Base-by-base conservation (phyloP, 139 green algal genomes). In the Volvox africanus region DNA sequence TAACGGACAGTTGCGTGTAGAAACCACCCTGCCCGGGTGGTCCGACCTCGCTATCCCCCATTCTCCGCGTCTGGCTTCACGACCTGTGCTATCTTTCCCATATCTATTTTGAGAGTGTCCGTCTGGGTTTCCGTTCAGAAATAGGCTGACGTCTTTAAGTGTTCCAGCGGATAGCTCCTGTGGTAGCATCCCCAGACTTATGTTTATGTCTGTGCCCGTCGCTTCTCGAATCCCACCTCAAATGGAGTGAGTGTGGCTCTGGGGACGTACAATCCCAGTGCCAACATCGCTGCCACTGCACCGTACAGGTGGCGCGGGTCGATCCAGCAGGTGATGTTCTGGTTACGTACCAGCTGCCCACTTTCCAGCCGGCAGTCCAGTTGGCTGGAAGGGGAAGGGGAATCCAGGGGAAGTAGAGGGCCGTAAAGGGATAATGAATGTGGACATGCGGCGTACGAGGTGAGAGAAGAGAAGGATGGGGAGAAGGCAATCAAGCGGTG, bases 211-310 rank as follows among this genome's bases (percentile, higher is more conserved):
- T 55, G 44, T 5, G 44, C 44, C 44, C 44, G 44, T 55, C 44
- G 44, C 44, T 55, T 55, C 44, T 9, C 5, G 44, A 55, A 33
- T 44, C 80, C 20, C 80, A 86, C 82, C 61, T 87, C 82, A 30
- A 87, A 87, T 32, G 82, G 82, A 32, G 82, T 87, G 30, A 87
- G 82, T 0, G 82, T 87, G 61, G 82, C 82, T 22, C 82, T 61
- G 26, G 82, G 82, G 61, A 87, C 82, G 82, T 87, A 87, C 82
- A 87, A 33, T 33, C 82, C 82, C 61, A 87, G 61, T 1, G 82
- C 82, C 61, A 77, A 17, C 82, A 87, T 55, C 18, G 82, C 61
- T 17, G 82, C 82, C 61, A 87, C 61, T 37, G 82, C 82, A 33
- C 82, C 82, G 61, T 76, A 87, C 61, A 87, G 61, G 61, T 87